Percentiles rank a stretch among this genome's conserved stretches.
Evolutionary conservation across 1,284 basidiomycete genomes (phyloP).

Genomic region (Malassezia cuniculi): DNA sequence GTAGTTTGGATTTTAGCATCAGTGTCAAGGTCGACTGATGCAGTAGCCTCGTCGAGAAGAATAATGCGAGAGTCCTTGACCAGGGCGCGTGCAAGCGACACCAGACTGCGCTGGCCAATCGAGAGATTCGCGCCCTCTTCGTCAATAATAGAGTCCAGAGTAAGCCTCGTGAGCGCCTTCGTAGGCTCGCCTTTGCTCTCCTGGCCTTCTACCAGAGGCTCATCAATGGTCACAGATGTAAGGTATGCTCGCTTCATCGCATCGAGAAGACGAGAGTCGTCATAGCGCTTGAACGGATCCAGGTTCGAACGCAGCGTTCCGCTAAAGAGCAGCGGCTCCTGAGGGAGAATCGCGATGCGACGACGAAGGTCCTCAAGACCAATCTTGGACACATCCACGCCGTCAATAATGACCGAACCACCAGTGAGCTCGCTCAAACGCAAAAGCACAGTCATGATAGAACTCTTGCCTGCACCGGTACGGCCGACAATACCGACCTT

Average conservation of each 20-base stretch:
- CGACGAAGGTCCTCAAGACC: slow-evolving; percentile 47
- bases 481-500: slow-evolving; percentile 52
- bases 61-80: slow-evolving; percentile 36
- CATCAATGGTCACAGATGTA: slow-evolving; percentile 20
- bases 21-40: slow-evolving; percentile 63
- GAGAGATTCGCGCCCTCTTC: slow-evolving; percentile 44
- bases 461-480: slow-evolving; percentile 56
- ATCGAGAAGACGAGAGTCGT: slow-evolving; percentile 42
- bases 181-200: slow-evolving; percentile 12
- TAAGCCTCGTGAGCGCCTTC: slow-evolving; percentile 24
- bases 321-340: slow-evolving; percentile 45
- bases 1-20: slow-evolving; percentile 73
- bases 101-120: slow-evolving; percentile 44
- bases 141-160: slow-evolving; percentile 39
- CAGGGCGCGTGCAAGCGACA: slow-evolving; percentile 44
- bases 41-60: slow-evolving; percentile 58
- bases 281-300: slow-evolving; percentile 44
- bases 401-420: slow-evolving; percentile 62
- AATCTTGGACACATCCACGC: slow-evolving; percentile 50
- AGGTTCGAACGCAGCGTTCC: slow-evolving; percentile 46
- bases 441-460: slow-evolving; percentile 59
- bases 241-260: slow-evolving; percentile 45
- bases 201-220: no score
- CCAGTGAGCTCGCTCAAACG: slow-evolving; percentile 56
- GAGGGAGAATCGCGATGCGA: slow-evolving; percentile 30